Evolutionary conservation across 148 eudicot genomes (phyloP).

Genomic region (Rhododendron simsii): DNA sequence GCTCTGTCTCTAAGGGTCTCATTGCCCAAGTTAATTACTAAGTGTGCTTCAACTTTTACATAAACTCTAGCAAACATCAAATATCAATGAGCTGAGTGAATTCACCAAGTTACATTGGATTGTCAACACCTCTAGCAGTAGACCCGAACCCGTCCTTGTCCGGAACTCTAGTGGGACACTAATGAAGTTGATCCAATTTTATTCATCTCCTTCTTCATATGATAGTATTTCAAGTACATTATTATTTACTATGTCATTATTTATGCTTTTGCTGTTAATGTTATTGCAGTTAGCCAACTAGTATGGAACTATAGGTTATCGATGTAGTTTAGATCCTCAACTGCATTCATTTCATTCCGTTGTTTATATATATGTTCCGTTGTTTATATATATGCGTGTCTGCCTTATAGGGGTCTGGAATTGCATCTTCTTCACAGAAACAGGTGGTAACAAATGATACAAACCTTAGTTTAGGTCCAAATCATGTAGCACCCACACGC

Average conservation of each 20-base stretch:
- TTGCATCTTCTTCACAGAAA: constrained; percentile 34
- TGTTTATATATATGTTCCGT: neutral
- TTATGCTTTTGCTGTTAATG: neutral
- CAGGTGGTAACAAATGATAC: constrained; percentile 25
- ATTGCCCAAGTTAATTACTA: neutral
- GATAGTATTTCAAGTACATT: neutral
- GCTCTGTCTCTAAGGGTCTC: neutral
- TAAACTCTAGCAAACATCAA: neutral
- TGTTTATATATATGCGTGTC: constrained; percentile 8
- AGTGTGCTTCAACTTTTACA: neutral
- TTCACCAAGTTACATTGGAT: neutral
- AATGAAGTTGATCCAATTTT: neutral
- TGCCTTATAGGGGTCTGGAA: constrained; percentile 41
- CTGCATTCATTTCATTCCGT: neutral
- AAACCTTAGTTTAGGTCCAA: constrained; percentile 29
- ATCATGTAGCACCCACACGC: constrained; percentile 41
- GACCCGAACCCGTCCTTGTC: neutral
- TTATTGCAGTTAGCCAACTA: neutral
- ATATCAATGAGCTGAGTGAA: neutral
- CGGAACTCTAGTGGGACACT: neutral
- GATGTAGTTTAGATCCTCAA: neutral
- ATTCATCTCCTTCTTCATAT: neutral
- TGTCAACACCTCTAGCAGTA: neutral
- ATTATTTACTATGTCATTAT: neutral
- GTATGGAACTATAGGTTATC: neutral